Base-by-base conservation (phyloP, 176 grass and related monocot species). In the Otatea glauca region DNA sequence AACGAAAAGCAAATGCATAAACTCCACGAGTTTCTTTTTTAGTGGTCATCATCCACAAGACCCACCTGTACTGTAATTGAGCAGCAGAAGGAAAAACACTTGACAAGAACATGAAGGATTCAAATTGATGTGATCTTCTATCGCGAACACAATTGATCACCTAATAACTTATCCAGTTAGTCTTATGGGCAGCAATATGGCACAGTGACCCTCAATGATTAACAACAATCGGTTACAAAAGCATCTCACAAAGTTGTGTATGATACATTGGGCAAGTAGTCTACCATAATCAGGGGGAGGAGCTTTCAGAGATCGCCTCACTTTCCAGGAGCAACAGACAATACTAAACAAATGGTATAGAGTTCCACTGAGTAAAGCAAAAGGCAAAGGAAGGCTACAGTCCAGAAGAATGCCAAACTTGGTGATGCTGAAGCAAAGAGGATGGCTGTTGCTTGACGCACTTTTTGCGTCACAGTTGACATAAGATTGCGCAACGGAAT, bases 361-460 rank as follows among this genome's bases (percentile, higher is more conserved):
- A 71, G 60, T 67, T 72, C 72, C 83, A 65, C 78, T 72, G 72
- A 86, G 83, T 86, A 82, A 90, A 90, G 83, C 78, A 61, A 71
- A 82, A 86, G 83, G 65, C 61, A 77, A 65, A 64, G 43, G 44
- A 65, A 72, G 44, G 72, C 51, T 81, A 59, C 53, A 63, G 70
- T 81, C 42, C 70, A 76, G 49, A 64, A 71, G 58, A 58, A 56
- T 72, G 67, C 37, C 58, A 65, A 80, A 60, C 56, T 65, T 27
- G 62, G 9, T 15, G 14, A 48, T 55, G 55, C 20, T 65, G 47
- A 72, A 82, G 38, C 74, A 78, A 71, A 47, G 50, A 43, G 41
- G 43, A 66, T 89, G 29, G 50, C 68, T 74, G n/a, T 60, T 21
- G n/a, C 48, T n/a, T 83, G 88, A 78, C 84, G 59, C 41, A 42